Conservation (phyloP, 1,284 basidiomycete genomes). For the Cerrena zonata region DNA sequence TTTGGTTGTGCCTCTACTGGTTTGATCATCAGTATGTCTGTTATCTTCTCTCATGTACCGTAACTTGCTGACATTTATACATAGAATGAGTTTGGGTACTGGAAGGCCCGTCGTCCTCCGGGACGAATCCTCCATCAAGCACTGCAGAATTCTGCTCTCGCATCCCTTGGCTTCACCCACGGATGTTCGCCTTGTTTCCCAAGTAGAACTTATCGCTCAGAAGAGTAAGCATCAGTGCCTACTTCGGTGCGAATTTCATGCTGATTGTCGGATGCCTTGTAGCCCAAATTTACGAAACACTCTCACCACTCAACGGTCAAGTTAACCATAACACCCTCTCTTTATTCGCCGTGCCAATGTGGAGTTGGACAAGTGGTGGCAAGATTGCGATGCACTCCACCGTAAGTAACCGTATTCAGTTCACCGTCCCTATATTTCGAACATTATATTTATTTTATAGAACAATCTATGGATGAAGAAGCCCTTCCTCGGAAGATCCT, state of each 20-base stretch:
- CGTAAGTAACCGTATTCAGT: constrained; percentile 36
- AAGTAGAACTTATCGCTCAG: constrained; percentile 86
- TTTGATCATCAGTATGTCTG: constrained; percentile 79
- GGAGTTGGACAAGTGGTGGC: constrained; percentile 85
- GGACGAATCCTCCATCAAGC: constrained; percentile 80
- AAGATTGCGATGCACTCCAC: constrained; percentile 79
- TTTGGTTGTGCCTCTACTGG: constrained; percentile 92
- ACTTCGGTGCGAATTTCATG: neutral
- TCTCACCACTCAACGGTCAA: constrained; percentile 80
- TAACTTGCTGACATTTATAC: constrained; percentile 15
- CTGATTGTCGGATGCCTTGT: constrained; percentile 5
- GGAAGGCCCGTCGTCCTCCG: constrained; percentile 84
- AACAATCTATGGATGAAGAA: constrained; percentile 76
- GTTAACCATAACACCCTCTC: constrained; percentile 79
- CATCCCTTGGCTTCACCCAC: constrained; percentile 86
- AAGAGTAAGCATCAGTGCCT: constrained; percentile 53
- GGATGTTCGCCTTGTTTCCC: constrained; percentile 80
- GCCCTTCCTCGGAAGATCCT: constrained; percentile 80
- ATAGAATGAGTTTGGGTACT: constrained; percentile 83
- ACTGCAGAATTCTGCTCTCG: constrained; percentile 73
- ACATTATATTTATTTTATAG: constrained; percentile 29
- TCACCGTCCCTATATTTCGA: neutral
- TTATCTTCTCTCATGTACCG: neutral
- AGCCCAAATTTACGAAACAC: constrained; percentile 87
- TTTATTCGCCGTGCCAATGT: constrained; percentile 78